Evolutionary conservation across 176 grass and related monocot genomes (phyloP), one percentile per base, ranked within the genome.

Genomic region (Musa troglodytarum): DNA sequence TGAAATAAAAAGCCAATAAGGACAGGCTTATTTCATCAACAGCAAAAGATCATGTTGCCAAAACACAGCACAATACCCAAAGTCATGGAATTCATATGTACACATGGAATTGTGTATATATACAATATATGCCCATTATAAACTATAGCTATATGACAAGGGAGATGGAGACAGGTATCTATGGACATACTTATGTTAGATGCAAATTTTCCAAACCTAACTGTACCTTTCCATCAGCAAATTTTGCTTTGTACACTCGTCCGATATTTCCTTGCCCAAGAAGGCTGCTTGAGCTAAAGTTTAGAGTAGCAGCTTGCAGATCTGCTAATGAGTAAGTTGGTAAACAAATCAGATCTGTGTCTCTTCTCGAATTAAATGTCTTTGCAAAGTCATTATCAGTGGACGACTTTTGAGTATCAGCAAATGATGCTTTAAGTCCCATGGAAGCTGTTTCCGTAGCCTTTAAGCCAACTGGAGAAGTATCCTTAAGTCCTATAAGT

Each of bases 241-340:
- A 89, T 83, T 93, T 98, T 84, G 90, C 90, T 81, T 93, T 98
- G 86, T 86, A 98, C 82, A 93, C 88, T 13, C 76, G 54, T 29
- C 84, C 81, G 20, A 82, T 89, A 43, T 64, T 93, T 52, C 95
- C 88, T 58, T 98, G 77, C 17, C 95, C 90, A 87, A 98, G 73
- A 71, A 93, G 82, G 62, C 75, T 73, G 65, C 68, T 91, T 56
- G 82, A 83, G 59, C 83, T 87, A 73, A 93, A 98, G 50, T 49
- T 82, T 69, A 71, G 82, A 74, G 95, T 91, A 28, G 88, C 95
- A 77, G 85, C 82, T 78, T 81, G 86, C 65, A 98, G 81, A 76
- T 98, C 90, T n/a, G 73, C 83, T 72, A 88, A 87, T 53, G 86
- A 76, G 68, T 98, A 91, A 26, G 78, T 65, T 20, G 75, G 69